A percentile compares a stretch with the other conserved stretches of the same genome.
These are phyloP conservation scores for Mortierella sp. DNA, from an alignment of 371 early-diverging fungal species.

Conservation along the genomic window DNA sequence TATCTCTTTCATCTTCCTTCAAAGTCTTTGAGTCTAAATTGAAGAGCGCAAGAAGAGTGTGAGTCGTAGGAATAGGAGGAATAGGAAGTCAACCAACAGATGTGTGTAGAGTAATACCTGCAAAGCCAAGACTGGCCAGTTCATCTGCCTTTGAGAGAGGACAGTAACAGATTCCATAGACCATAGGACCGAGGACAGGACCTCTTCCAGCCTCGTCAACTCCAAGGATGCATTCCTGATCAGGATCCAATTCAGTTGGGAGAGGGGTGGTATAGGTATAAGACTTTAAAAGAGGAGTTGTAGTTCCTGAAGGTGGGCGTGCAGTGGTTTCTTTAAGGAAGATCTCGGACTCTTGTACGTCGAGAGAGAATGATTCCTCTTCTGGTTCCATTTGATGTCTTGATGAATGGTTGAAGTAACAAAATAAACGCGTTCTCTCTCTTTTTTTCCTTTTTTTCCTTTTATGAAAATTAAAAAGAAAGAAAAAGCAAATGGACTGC, in stretches of 20 bases:
- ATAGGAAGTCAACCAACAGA: background rate
- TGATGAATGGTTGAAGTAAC: background rate
- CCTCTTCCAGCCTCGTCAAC: conserved; percentile 99
- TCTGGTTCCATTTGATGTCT: conserved; percentile 25
- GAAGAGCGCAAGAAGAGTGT: no score
- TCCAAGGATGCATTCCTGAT: conserved; percentile 85
- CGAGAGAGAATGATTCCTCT: conserved; percentile 36
- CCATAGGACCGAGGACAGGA: conserved; percentile 99
- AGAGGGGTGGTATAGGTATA: conserved; percentile 50
- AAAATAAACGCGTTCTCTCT: background rate
- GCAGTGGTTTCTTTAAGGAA: background rate
- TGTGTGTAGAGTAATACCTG: conserved; percentile 65
- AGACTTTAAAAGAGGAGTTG: conserved; percentile 49
- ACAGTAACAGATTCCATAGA: conserved; percentile 91
- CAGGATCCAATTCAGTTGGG: conserved; percentile 46
- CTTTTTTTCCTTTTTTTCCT: background rate
- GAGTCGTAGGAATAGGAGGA: background rate
- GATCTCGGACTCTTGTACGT: conserved; percentile 27
- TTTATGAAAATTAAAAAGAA: no score
- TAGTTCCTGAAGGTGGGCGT: conserved; percentile 47
- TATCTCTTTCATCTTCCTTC: conserved; percentile 78
- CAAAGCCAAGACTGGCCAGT: conserved; percentile 81
- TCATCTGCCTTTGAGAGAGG: conserved; percentile 70
- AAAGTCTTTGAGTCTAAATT: conserved; percentile 91
- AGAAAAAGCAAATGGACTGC: no score